Conservation (phyloP, 2,329 filamentous ascomycete species). For the Shiraia sp. region DNA sequence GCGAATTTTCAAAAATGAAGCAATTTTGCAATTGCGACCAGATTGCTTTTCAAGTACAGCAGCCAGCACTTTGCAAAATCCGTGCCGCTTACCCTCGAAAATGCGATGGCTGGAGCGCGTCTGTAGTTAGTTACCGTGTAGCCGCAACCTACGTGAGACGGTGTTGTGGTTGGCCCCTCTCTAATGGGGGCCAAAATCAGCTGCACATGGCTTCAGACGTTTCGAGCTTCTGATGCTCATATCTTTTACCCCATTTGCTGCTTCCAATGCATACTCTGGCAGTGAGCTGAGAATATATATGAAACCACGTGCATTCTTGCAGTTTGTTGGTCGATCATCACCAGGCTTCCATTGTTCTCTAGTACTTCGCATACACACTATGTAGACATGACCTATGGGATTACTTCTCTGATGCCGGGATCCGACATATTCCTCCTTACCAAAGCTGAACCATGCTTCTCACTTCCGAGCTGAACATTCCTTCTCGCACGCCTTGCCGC, state of each 20-base stretch:
- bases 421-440: too few relatives aligned
- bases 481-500: constrained; percentile 9
- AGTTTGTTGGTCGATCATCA: too few relatives aligned
- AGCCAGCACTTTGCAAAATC: neutral
- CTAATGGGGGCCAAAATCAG: constrained; percentile 16
- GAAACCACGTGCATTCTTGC: too few relatives aligned
- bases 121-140: constrained; percentile 12
- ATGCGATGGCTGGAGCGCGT: constrained; percentile 23
- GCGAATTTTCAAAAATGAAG: neutral
- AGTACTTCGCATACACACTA: too few relatives aligned
- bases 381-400: too few relatives aligned
- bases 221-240: too few relatives aligned
- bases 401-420: too few relatives aligned
- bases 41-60: neutral
- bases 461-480: neutral
- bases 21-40: neutral
- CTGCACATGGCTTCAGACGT: neutral
- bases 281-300: too few relatives aligned
- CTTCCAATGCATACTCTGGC: too few relatives aligned
- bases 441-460: too few relatives aligned
- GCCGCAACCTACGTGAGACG: constrained; percentile 1
- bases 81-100: constrained; percentile 5
- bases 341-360: too few relatives aligned
- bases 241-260: too few relatives aligned
- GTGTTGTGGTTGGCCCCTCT: constrained; percentile 10